Evolutionary conservation across 1,284 basidiomycete genomes (phyloP).

Genomic region (Gomphus bonarii): DNA sequence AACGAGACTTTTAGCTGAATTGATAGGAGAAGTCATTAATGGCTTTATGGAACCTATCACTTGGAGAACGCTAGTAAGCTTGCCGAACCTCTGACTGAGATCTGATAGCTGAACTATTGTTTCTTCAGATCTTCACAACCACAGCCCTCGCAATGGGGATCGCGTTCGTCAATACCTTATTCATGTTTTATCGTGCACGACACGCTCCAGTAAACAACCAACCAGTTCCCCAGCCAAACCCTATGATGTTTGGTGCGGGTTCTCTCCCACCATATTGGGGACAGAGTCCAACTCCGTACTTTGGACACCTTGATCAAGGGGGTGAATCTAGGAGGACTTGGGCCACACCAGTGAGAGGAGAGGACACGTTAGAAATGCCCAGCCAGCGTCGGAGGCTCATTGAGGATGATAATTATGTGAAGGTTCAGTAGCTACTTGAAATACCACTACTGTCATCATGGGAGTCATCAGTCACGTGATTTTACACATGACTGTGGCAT

Average conservation of each 20-base stretch:
- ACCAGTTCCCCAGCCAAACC: conserved; percentile 21
- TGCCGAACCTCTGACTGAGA: background rate
- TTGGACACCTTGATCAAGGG: conserved; percentile 16
- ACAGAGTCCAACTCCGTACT: conserved; percentile 30
- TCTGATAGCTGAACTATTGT: conserved; percentile 2
- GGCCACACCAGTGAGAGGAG: conserved; percentile 4
- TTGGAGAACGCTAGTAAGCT: conserved; percentile 87
- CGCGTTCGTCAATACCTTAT: conserved; percentile 72
- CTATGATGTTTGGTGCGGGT: conserved; percentile 9
- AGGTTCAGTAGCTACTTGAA: conserved; percentile 3
- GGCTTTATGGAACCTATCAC: conserved; percentile 94
- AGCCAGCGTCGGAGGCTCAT: conserved; percentile 53
- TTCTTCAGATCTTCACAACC: conserved; percentile 62
- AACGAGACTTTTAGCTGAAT: conserved; percentile 85
- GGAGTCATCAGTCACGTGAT: background rate
- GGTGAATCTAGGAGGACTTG: background rate
- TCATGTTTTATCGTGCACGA: conserved; percentile 64
- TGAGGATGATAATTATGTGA: conserved; percentile 40
- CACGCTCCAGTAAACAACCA: conserved; percentile 20
- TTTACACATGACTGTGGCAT: background rate
- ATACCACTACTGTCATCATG: background rate
- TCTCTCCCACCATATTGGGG: conserved; percentile 33
- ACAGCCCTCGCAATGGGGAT: conserved; percentile 74
- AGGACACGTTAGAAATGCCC: conserved; percentile 27
- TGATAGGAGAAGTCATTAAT: conserved; percentile 93